phyloP scores from a whole-genome alignment of 2,329 filamentous ascomycete species.

The Fusarium newnesense region DNA sequence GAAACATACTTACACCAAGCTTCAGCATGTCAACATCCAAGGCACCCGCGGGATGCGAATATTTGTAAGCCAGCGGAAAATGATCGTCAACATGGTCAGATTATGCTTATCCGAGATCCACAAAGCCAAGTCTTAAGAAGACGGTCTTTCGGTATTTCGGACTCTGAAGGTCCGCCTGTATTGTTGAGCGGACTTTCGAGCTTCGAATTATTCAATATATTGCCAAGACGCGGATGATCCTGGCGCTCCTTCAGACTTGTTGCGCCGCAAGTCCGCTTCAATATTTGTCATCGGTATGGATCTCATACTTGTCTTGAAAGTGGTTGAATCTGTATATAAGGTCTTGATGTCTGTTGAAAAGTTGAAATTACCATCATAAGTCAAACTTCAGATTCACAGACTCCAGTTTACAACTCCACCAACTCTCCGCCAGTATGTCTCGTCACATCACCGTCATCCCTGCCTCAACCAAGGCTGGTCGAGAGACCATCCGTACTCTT shows the following conservation, averaged over 20 bases:
- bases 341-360: background rate
- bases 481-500: conserved; percentile 44
- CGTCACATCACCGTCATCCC: conserved; percentile 48
- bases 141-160: conserved; percentile 6
- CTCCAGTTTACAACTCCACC: background rate
- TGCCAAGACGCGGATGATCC: background rate
- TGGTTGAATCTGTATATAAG: background rate
- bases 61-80: conserved; percentile 14
- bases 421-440: conserved; percentile 37
- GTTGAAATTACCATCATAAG: background rate
- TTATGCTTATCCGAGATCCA: conserved; percentile 26
- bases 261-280: background rate
- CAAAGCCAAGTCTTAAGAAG: background rate
- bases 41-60: background rate
- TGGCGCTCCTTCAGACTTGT: background rate
- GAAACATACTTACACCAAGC: background rate
- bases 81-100: background rate
- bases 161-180: conserved; percentile 5
- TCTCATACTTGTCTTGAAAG: background rate
- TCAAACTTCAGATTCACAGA: background rate
- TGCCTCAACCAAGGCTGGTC: conserved; percentile 48
- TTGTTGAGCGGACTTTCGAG: background rate
- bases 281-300: background rate
- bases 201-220: background rate
- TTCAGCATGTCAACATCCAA: background rate